Evolutionary conservation across 441 rosid species (phyloP), one percentile per base, ranked within the genome.

Genomic region (Mallotus repandus): DNA sequence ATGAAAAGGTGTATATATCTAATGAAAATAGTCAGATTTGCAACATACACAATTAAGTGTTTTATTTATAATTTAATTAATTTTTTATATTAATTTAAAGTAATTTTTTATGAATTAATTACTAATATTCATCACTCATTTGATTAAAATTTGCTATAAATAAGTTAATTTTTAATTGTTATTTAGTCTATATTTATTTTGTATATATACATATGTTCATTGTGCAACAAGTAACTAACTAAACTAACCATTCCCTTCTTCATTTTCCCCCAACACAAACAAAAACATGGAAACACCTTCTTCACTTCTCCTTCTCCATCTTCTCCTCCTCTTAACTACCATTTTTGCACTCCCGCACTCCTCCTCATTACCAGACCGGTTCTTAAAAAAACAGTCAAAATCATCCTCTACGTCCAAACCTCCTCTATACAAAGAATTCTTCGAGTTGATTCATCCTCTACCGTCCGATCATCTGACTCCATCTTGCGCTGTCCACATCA

Each of bases 401-500:
- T 2, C 68, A 0, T 54, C 70, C 1, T 16, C 55, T 18, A 7
- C 74, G 14, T 58, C 68, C 57, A 55, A 29, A 65, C 32, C 76
- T 71, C 65, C 25, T 19, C 10, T 60, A 63, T 81, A 85, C 45
- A 86, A 81, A 71, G 77, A 89, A 68, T 88, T 74, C 83, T 59
- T 86, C 45, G 97, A 93, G 56, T 71, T 89, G 64, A 66, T 76
- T 41, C 83, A 12, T 18, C 91, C 92, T 35, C 76, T 85, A n/a
- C 88, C 93, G 55, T 80, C 82, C 57, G 91, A 86, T 76, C 81
- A 69, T 15, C 78, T 80, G 63, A 76, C 87, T 0, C 92, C 96
- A 7, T 81, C 94, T 15, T 89, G 88, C 80, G 25, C 89, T 41
- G 83, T 70, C 77, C 78, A 78, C 61, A 58, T 89, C 80, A 69